A percentile compares a stretch with the other conserved stretches of the same genome.
Evolutionary conservation across 257 asterid genomes (phyloP).

Genomic region (Verbena officinalis): DNA sequence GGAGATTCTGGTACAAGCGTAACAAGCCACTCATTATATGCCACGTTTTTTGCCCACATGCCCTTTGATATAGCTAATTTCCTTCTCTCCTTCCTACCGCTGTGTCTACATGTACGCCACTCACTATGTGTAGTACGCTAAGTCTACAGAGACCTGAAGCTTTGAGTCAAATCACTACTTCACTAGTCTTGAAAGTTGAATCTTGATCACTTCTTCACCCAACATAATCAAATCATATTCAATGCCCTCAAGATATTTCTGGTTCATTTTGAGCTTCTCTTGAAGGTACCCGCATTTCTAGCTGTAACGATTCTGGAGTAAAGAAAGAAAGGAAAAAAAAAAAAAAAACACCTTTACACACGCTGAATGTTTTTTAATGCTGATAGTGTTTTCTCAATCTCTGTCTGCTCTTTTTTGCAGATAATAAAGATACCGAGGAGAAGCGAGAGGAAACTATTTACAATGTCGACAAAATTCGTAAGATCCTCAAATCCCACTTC

Average conservation of each 20-base stretch:
- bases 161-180: conserved; percentile 11
- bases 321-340: too few relatives aligned
- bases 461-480: conserved; percentile 11
- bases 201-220: background rate
- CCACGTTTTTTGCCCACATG: conserved; percentile 40
- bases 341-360: conserved; percentile 1
- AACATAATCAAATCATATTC: conserved; percentile 10
- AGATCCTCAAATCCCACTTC: conserved; percentile 31
- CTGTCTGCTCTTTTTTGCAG: conserved; percentile 5
- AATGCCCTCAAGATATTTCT: background rate
- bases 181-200: too few relatives aligned
- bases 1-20: conserved; percentile 32
- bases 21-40: conserved; percentile 27
- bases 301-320: conserved; percentile 36
- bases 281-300: conserved; percentile 3
- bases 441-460: background rate
- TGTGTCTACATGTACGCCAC: conserved; percentile 29
- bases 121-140: conserved; percentile 23
- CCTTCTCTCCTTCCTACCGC: conserved; percentile 8
- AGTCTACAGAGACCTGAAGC: conserved; percentile 1
- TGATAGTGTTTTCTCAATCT: conserved; percentile 3
- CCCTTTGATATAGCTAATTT: conserved; percentile 20
- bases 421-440: conserved; percentile 13
- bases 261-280: conserved; percentile 3
- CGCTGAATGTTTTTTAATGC: background rate